phyloP scores from a whole-genome alignment of 2,329 filamentous ascomycete species.

The Dactylellina cionopaga region DNA sequence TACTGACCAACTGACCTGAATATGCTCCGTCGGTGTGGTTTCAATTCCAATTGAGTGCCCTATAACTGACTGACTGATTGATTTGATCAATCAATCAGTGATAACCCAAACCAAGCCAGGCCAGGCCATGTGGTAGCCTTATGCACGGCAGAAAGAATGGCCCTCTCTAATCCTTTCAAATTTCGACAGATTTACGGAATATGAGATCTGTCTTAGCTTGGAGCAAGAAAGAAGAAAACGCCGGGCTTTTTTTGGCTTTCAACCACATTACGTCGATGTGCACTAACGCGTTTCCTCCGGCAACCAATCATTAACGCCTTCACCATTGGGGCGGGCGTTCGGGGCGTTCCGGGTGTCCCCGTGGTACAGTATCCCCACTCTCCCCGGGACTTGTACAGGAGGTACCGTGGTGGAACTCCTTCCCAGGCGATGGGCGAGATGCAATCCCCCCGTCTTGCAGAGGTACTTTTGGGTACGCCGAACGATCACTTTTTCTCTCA shows the following conservation, averaged over 20 bases:
- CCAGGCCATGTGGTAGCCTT: constrained; percentile 6
- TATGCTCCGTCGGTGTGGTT: too few species aligned
- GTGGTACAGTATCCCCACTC: too few species aligned
- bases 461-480: constrained; percentile 48
- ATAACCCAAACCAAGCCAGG: too few species aligned
- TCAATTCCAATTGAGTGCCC: too few species aligned
- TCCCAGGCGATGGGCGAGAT: not conserved
- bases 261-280: constrained; percentile 44
- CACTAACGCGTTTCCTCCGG: constrained; percentile 15
- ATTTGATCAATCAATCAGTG: too few species aligned
- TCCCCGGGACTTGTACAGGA: too few species aligned
- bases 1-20: not conserved
- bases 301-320: too few species aligned
- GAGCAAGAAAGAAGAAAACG: constrained; percentile 23
- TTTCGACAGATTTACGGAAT: constrained; percentile 49
- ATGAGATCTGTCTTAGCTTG: constrained; percentile 36
- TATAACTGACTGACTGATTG: too few species aligned
- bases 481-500: constrained; percentile 23
- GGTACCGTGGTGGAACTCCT: not conserved
- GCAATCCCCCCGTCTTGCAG: constrained; percentile 21
- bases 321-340: too few species aligned
- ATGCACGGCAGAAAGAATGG: constrained; percentile 21
- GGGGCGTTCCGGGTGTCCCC: not conserved
- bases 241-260: too few species aligned
- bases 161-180: constrained; percentile 21